Conservation (phyloP, 2,329 filamentous ascomycete species). For the Lachnellula subtilissima region DNA sequence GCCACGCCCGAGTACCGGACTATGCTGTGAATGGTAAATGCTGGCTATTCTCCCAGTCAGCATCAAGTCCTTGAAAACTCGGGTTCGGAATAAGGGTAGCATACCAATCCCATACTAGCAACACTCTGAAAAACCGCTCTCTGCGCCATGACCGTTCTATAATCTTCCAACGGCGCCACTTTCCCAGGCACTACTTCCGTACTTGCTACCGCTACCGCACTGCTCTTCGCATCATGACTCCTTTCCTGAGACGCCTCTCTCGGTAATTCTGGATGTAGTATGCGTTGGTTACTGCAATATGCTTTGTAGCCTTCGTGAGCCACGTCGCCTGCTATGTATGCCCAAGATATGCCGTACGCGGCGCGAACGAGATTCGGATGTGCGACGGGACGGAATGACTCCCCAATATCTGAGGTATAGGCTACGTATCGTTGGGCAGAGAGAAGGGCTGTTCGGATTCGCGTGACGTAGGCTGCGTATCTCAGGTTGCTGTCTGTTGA, state of each 20-base stretch:
- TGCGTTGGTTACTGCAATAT: constrained; percentile 78
- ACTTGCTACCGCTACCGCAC: constrained; percentile 8
- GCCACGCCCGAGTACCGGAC: constrained; percentile 83
- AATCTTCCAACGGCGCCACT: constrained; percentile 79
- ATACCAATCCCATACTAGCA: constrained; percentile 85
- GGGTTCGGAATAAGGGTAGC: constrained; percentile 60
- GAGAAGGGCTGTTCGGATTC: constrained; percentile 79
- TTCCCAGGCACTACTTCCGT: constrained; percentile 34
- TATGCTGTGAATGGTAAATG: constrained; percentile 50
- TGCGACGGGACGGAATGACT: constrained; percentile 89
- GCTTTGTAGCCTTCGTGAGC: constrained; percentile 92
- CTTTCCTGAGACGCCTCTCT: constrained; percentile 26
- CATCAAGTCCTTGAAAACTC: constrained; percentile 3
- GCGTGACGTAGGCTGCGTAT: constrained; percentile 87
- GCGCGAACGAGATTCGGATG: constrained; percentile 75
- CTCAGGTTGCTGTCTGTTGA: constrained; percentile 81
- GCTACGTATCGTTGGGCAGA: constrained; percentile 94
- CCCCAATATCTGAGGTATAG: constrained; percentile 94
- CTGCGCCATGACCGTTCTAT: constrained; percentile 84
- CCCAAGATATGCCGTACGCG: constrained; percentile 89
- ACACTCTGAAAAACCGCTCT: constrained; percentile 84
- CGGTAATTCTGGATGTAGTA: constrained; percentile 62
- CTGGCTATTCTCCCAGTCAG: constrained; percentile 4
- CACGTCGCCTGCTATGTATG: constrained; percentile 87
- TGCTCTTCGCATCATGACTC: constrained; percentile 30